These are phyloP conservation scores for Multifurca ochricompacta DNA, from an alignment of 768 basidiomycete genomes.

Conservation along the genomic window DNA sequence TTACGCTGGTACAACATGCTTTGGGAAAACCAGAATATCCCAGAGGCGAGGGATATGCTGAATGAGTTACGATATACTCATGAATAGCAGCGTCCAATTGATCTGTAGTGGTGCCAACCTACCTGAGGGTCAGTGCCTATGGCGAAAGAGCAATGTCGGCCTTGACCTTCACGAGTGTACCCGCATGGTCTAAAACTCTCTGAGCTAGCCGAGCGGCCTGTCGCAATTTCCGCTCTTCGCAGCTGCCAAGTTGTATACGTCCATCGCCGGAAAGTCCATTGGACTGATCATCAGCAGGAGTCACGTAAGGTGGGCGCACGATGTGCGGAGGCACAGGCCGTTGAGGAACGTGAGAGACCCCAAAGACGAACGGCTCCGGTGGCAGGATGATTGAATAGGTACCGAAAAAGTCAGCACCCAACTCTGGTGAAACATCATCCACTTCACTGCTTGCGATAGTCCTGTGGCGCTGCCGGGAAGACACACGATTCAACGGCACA, in stretches of 20 bases:
- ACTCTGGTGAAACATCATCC: not conserved
- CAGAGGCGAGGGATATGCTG: conserved; percentile 84
- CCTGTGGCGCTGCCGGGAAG: not conserved
- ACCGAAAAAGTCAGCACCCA: conserved; percentile 32
- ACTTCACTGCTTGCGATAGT: not conserved
- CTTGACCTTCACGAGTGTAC: conserved; percentile 18
- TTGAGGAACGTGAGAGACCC: conserved; percentile 52
- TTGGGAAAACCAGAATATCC: conserved; percentile 68
- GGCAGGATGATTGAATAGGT: conserved; percentile 56
- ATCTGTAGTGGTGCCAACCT: conserved; percentile 71
- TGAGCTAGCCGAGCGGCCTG: conserved; percentile 15
- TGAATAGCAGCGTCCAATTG: conserved; percentile 68
- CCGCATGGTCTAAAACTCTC: conserved; percentile 17
- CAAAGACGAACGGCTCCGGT: conserved; percentile 56
- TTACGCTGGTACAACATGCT: conserved; percentile 81
- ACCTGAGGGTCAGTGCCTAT: conserved; percentile 8
- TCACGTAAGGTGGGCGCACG: conserved; percentile 45
- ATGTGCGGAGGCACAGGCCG: conserved; percentile 52
- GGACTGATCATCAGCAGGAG: not conserved
- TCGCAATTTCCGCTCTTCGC: conserved; percentile 9
- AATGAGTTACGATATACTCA: conserved; percentile 53
- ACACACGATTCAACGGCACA: not conserved
- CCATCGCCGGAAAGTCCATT: conserved; percentile 4
- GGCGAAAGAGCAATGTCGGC: not conserved
- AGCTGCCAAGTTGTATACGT: conserved; percentile 10